Percentiles rank a stretch among this genome's conserved stretches.
Evolutionary conservation across 139 green algal species (phyloP).

Genomic region (Chlamydomonas incerta): DNA sequence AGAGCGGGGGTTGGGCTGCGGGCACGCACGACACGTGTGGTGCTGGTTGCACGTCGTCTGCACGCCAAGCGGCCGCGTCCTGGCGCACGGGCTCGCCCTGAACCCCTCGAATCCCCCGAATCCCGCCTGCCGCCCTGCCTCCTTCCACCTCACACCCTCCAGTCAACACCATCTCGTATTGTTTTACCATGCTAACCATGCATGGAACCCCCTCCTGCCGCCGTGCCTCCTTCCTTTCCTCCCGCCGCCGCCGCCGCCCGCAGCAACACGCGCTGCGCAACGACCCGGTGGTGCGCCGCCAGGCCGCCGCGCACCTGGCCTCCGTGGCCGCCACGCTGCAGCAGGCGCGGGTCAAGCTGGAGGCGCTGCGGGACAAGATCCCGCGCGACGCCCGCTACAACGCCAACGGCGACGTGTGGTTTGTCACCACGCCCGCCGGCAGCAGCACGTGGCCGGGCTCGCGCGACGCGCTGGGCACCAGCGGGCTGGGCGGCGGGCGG

Average conservation of each 20-base stretch:
- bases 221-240: neutral
- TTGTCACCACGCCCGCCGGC: neutral
- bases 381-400: conserved; percentile 28
- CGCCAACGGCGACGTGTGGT: conserved; percentile 25
- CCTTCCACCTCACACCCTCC: neutral
- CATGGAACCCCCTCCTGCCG: too few species aligned
- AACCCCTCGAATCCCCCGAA: too few species aligned
- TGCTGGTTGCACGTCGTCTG: too few species aligned
- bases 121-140: neutral
- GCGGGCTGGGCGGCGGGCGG: too few species aligned
- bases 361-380: neutral
- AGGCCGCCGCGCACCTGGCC: neutral
- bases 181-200: too few species aligned
- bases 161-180: neutral
- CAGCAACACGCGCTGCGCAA: conserved; percentile 46
- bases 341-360: conserved; percentile 38
- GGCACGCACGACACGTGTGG: too few species aligned
- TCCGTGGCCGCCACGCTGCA: conserved; percentile 10
- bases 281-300: conserved; percentile 25
- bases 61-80: too few species aligned
- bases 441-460: neutral
- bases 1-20: too few species aligned
- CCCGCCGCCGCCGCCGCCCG: neutral
- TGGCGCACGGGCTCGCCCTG: too few species aligned
- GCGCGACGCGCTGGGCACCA: neutral